A percentile compares a stretch with the other conserved stretches of the same genome.
These are phyloP conservation scores for Hibiscus syriacus DNA, from an alignment of 345 rosid species.

Conservation along the genomic window DNA sequence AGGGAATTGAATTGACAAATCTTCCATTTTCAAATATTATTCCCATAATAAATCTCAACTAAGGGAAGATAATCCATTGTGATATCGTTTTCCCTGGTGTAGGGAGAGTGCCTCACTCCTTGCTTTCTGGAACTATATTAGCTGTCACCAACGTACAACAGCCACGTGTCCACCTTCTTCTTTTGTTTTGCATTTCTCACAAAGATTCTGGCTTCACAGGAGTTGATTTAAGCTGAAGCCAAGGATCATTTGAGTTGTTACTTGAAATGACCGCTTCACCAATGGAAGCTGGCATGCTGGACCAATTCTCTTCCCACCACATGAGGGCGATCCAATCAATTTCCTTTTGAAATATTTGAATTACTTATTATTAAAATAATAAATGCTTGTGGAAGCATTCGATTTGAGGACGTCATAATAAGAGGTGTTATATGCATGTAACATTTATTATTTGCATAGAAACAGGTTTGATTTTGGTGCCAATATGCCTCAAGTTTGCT, in stretches of 20 bases:
- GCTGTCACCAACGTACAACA: conserved; percentile 40
- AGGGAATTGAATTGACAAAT: no score
- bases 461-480: no score
- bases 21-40: no score
- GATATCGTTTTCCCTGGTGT: conserved; percentile 27
- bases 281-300: background rate
- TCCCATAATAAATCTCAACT: no score
- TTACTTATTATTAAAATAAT: background rate
- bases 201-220: background rate
- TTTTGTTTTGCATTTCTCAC: background rate
- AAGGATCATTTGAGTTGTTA: background rate
- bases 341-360: background rate
- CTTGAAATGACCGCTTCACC: background rate
- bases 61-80: background rate
- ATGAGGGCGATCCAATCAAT: conserved; percentile 1
- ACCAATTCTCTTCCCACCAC: background rate
- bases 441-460: no score
- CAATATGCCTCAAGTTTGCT: no score
- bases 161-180: conserved; percentile 33
- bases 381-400: conserved; percentile 15
- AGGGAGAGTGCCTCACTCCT: conserved; percentile 7
- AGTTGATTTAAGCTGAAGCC: background rate
- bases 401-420: conserved; percentile 15
- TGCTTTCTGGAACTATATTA: conserved; percentile 36
- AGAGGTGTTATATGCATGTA: conserved; percentile 28